Percentiles rank a stretch among this genome's conserved stretches.
These are phyloP conservation scores for Lasiosphaeriaceae sp. DNA, from an alignment of 495 filamentous ascomycete genomes.

Conservation along the genomic window DNA sequence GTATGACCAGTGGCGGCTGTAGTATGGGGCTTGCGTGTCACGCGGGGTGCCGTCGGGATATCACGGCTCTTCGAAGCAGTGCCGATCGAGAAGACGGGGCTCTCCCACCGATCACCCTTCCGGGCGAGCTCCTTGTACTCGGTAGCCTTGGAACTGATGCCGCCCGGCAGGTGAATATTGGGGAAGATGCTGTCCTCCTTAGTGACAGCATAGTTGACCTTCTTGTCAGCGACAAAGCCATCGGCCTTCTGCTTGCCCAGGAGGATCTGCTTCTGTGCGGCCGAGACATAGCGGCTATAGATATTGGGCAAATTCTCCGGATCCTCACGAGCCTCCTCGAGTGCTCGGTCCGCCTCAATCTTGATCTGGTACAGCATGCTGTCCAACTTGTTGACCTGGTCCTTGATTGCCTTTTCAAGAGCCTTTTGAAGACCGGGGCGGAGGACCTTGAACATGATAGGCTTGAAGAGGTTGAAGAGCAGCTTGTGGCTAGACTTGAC, in stretches of 20 bases:
- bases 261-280: slow-evolving; percentile 68
- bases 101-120: slow-evolving; percentile 93
- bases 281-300: slow-evolving; percentile 76
- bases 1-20: not conserved
- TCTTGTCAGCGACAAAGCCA: slow-evolving; percentile 61
- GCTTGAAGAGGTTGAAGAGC: slow-evolving; percentile 84
- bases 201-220: slow-evolving; percentile 83
- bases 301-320: slow-evolving; percentile 79
- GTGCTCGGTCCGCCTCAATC: slow-evolving; percentile 71
- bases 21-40: slow-evolving; percentile 61
- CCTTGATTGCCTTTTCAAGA: slow-evolving; percentile 80
- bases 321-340: slow-evolving; percentile 61
- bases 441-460: slow-evolving; percentile 76
- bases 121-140: slow-evolving; percentile 85
- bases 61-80: slow-evolving; percentile 65
- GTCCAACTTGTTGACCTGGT: slow-evolving; percentile 70
- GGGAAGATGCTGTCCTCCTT: slow-evolving; percentile 89
- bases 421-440: slow-evolving; percentile 82
- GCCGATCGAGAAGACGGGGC: slow-evolving; percentile 88
- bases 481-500: slow-evolving; percentile 93
- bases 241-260: slow-evolving; percentile 71
- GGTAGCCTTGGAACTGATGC: slow-evolving; percentile 90
- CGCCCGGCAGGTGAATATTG: slow-evolving; percentile 80
- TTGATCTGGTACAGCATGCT: slow-evolving; percentile 69
- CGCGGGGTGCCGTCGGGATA: slow-evolving; percentile 58